Evolutionary conservation across 768 basidiomycete genomes (phyloP).

Genomic region (Trametes coccinea): DNA sequence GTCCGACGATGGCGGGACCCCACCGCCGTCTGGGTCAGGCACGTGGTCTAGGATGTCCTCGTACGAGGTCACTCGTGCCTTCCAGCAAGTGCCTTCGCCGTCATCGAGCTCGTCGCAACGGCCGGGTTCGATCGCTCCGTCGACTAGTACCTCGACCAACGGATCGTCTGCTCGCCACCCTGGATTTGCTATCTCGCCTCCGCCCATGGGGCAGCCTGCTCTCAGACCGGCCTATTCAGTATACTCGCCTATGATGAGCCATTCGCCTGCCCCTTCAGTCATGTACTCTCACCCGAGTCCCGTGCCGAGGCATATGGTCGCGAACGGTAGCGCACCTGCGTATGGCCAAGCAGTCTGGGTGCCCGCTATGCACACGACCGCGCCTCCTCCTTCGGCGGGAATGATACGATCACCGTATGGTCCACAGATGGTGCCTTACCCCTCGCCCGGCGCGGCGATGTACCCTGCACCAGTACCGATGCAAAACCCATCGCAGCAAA

Average conservation of each 20-base stretch:
- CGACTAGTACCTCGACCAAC: conserved; percentile 16
- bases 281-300: conserved; percentile 70
- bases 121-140: conserved; percentile 36
- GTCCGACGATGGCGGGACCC: conserved; percentile 81
- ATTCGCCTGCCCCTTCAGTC: conserved; percentile 66
- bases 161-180: conserved; percentile 21
- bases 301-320: conserved; percentile 57
- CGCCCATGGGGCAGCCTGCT: conserved; percentile 44
- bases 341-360: conserved; percentile 72
- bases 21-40: conserved; percentile 60
- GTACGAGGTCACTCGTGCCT: conserved; percentile 82
- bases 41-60: conserved; percentile 73
- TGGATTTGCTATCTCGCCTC: conserved; percentile 27
- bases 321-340: conserved; percentile 61
- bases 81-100: conserved; percentile 79
- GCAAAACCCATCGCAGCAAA: conserved; percentile 44
- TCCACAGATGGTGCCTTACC: conserved; percentile 64
- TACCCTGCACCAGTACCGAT: conserved; percentile 50
- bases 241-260: conserved; percentile 74
- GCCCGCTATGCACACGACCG: conserved; percentile 44
- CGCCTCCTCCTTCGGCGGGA: conserved; percentile 47
- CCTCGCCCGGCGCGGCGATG: conserved; percentile 49
- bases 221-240: conserved; percentile 58
- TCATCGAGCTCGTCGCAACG: conserved; percentile 46
- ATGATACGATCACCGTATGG: conserved; percentile 72